Evolutionary conservation across 257 asterid species (phyloP).

Genomic region (Plantago elongata): DNA sequence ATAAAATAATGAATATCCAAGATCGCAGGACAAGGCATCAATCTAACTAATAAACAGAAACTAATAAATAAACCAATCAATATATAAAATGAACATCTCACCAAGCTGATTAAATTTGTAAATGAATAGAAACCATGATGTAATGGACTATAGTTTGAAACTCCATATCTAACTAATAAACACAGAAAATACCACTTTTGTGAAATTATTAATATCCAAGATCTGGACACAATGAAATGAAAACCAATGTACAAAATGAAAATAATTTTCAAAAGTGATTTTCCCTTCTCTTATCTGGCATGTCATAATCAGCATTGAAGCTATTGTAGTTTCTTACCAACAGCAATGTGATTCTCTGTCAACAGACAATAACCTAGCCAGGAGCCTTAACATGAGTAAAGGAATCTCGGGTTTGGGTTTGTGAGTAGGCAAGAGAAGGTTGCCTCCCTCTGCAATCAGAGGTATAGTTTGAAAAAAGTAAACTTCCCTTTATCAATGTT

Average conservation of each 20-base stretch:
- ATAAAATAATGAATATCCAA: no score
- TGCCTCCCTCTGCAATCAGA: no score
- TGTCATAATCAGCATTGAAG: not conserved
- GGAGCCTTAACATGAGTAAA: not conserved
- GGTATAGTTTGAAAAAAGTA: not conserved
- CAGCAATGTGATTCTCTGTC: not conserved
- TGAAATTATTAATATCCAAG: conserved; percentile 8
- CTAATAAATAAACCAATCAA: no score
- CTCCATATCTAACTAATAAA: not conserved
- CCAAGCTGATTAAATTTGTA: no score
- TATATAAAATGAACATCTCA: no score
- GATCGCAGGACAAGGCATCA: no score
- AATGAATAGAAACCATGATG: no score
- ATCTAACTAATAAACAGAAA: no score
- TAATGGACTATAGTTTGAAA: no score
- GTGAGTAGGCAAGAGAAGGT: no score
- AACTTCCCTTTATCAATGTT: not conserved
- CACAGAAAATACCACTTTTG: not conserved
- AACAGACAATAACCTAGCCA: not conserved
- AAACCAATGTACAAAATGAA: conserved; percentile 10
- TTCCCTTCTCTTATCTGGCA: not conserved
- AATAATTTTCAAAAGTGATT: not conserved
- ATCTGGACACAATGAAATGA: not conserved
- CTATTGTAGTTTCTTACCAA: not conserved
- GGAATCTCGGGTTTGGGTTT: not conserved